Evolutionary conservation across 1,284 basidiomycete species (phyloP).

Genomic region (Amylostereum areolatum): DNA sequence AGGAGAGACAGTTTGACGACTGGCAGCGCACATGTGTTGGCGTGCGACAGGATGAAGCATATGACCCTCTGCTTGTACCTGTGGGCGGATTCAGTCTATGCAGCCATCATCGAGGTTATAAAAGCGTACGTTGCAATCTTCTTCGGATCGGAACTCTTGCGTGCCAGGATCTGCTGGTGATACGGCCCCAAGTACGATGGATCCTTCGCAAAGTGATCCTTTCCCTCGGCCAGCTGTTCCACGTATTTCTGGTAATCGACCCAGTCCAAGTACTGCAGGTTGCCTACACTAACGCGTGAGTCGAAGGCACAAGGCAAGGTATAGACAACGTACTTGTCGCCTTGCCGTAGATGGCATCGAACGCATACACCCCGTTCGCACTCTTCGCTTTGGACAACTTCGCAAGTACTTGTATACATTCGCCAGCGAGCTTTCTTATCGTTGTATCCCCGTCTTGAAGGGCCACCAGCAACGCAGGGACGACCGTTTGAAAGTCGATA

Average conservation of each 20-base stretch:
- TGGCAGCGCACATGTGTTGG: conserved; percentile 52
- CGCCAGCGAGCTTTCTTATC: conserved; percentile 60
- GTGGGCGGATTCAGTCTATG: neutral
- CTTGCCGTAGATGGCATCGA: conserved; percentile 78
- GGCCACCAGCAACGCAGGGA: conserved; percentile 73
- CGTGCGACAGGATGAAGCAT: conserved; percentile 82
- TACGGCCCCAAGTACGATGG: conserved; percentile 54
- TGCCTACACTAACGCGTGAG: conserved; percentile 30
- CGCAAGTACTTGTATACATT: conserved; percentile 49
- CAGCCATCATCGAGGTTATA: neutral
- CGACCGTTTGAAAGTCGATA: conserved; percentile 80
- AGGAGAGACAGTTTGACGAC: conserved; percentile 55
- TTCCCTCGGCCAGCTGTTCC: conserved; percentile 43
- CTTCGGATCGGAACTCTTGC: conserved; percentile 47
- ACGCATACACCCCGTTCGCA: conserved; percentile 66
- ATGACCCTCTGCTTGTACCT: conserved; percentile 75
- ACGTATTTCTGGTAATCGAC: conserved; percentile 69
- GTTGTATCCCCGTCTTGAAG: conserved; percentile 47
- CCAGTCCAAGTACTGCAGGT: conserved; percentile 77
- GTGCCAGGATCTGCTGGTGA: conserved; percentile 55
- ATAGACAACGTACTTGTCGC: conserved; percentile 45
- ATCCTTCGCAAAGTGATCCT: conserved; percentile 70
- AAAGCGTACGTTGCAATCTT: conserved; percentile 55
- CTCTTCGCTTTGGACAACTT: conserved; percentile 36
- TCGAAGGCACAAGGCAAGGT: neutral